These are phyloP conservation scores for Ogataea neopini DNA, from an alignment of 805 yeast genomes.

Conservation along the genomic window DNA sequence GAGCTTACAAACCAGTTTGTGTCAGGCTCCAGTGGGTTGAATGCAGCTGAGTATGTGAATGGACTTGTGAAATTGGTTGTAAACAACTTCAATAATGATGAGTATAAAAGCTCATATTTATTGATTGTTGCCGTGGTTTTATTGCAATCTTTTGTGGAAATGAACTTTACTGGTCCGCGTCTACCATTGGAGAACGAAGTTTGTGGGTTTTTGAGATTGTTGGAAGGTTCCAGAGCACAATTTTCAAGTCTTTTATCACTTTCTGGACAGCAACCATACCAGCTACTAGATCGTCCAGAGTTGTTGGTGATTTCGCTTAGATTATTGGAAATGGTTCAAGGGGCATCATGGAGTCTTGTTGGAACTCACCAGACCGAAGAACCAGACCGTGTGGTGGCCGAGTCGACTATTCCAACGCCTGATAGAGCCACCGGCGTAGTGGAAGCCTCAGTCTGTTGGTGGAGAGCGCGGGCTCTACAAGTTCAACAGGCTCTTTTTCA, in stretches of 20 bases:
- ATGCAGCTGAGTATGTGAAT: conserved; percentile 8
- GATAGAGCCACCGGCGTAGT: conserved; percentile 33
- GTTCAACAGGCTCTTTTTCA: conserved; percentile 63
- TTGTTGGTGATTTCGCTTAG: conserved; percentile 45
- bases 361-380: conserved; percentile 12
- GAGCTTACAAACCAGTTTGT: conserved; percentile 8
- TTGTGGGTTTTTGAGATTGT: conserved; percentile 20
- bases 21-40: not conserved
- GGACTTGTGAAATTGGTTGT: conserved; percentile 1
- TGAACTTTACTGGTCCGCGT: conserved; percentile 83
- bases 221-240: conserved; percentile 14
- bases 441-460: conserved; percentile 61
- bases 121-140: conserved; percentile 53
- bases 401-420: conserved; percentile 19
- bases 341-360: conserved; percentile 26
- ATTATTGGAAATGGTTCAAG: conserved; percentile 43
- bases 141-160: conserved; percentile 69
- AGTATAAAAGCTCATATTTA: conserved; percentile 32
- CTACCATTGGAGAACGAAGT: conserved; percentile 35
- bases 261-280: conserved; percentile 70
- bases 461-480: conserved; percentile 71
- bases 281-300: conserved; percentile 52
- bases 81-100: conserved; percentile 8
- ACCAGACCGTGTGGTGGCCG: conserved; percentile 25
- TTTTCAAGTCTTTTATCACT: conserved; percentile 21